Evolutionary conservation across 305 asterid genomes (phyloP).

Genomic region (Rubia occidens): DNA sequence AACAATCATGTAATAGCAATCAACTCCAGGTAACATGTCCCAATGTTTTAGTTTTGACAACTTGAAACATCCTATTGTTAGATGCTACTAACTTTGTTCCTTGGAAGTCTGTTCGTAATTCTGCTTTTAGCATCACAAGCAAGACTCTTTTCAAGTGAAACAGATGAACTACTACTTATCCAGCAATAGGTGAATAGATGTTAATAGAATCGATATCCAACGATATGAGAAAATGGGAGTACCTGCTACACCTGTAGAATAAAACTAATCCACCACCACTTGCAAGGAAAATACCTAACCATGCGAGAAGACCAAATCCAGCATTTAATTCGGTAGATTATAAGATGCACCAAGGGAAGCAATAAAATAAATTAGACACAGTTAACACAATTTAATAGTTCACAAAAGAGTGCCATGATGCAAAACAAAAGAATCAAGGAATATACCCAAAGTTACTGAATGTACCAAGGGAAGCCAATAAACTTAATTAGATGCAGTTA

Average conservation of each 20-base stretch:
- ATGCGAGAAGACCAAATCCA: constrained; percentile 70
- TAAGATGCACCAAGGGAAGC: constrained; percentile 46
- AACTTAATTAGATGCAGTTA: neutral
- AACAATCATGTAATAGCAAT: neutral
- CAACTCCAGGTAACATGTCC: neutral
- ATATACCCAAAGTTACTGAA: no score
- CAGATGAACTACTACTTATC: neutral
- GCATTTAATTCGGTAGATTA: constrained; percentile 74
- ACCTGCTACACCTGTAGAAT: constrained; percentile 96
- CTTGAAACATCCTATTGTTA: constrained; percentile 8
- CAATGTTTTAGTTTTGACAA: no score
- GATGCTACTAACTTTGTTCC: neutral
- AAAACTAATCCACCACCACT: constrained; percentile 47
- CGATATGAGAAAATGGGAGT: constrained; percentile 14
- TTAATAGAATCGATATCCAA: neutral
- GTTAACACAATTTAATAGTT: constrained; percentile 5
- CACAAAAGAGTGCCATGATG: neutral
- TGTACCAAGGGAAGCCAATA: constrained; percentile 31
- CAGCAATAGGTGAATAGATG: neutral
- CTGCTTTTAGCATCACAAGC: neutral
- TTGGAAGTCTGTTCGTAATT: neutral
- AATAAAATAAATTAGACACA: constrained; percentile 2
- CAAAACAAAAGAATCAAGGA: no score
- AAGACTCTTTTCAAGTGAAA: neutral
- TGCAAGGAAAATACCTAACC: constrained; percentile 85